A percentile compares a stretch with the other conserved stretches of the same genome.
Conservation (phyloP, 2,329 filamentous ascomycete species). For the Pestalotiopsis sp. region DNA sequence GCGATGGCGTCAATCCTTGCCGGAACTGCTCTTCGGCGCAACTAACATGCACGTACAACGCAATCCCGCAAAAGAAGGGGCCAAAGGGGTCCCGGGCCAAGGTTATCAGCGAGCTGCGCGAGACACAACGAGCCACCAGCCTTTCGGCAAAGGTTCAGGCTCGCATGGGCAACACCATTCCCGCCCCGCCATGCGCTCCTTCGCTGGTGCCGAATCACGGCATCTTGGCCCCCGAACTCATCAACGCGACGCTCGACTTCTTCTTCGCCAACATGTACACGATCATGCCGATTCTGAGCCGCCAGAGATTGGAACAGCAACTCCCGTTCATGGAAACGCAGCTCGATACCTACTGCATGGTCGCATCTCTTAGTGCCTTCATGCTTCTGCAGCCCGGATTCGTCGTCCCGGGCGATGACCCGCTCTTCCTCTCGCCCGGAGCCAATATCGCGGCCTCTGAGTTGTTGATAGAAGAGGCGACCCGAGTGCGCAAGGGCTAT, state of each 20-base stretch:
- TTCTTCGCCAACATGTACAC: slow-evolving; percentile 70
- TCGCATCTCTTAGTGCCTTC: slow-evolving; percentile 67
- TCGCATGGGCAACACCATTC: slow-evolving; percentile 55
- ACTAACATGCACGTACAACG: slow-evolving; percentile 73
- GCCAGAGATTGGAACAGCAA: slow-evolving; percentile 59
- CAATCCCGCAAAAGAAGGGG: slow-evolving; percentile 75
- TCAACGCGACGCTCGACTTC: slow-evolving; percentile 68
- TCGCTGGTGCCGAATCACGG: slow-evolving; percentile 58
- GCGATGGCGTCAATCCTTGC: slow-evolving; percentile 71
- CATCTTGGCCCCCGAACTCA: slow-evolving; percentile 61
- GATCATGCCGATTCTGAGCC: slow-evolving; percentile 64
- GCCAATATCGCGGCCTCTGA: slow-evolving; percentile 66
- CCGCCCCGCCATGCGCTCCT: slow-evolving; percentile 47
- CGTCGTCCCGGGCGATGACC: slow-evolving; percentile 58
- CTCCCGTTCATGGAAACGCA: slow-evolving; percentile 62
- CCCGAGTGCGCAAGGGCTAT: slow-evolving; percentile 64
- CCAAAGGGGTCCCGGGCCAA: slow-evolving; percentile 75
- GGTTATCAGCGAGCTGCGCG: slow-evolving; percentile 73
- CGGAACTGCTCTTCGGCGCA: slow-evolving; percentile 69
- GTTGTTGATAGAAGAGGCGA: slow-evolving; percentile 67
- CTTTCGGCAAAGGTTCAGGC: slow-evolving; percentile 63
- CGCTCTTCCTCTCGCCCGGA: slow-evolving; percentile 57
- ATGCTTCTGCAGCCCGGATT: slow-evolving; percentile 72
- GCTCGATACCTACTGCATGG: slow-evolving; percentile 63
- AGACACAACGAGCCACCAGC: slow-evolving; percentile 67